phyloP scores from a whole-genome alignment of 768 basidiomycete genomes.

The Phylloporus arenicola region DNA sequence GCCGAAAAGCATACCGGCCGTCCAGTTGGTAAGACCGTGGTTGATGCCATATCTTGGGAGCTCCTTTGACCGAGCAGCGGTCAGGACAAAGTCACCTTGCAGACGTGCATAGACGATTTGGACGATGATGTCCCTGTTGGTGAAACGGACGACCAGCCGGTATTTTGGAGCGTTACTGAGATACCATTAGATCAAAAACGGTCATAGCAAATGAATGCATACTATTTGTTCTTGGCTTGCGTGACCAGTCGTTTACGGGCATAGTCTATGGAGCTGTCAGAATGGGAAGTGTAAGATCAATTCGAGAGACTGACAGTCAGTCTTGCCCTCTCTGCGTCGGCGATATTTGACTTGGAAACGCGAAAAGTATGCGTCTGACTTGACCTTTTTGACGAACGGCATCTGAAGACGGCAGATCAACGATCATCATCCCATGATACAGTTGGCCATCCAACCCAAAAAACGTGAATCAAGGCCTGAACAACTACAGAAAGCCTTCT shows the following conservation, averaged over 20 bases:
- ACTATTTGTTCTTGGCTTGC: slow-evolving; percentile 99
- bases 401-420: slow-evolving; percentile 40
- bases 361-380: slow-evolving; percentile 96
- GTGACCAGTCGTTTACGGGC: slow-evolving; percentile 95
- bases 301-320: slow-evolving; percentile 66
- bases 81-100: slow-evolving; percentile 93
- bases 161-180: slow-evolving; percentile 91
- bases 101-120: slow-evolving; percentile 96
- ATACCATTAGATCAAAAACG: slow-evolving; percentile 5
- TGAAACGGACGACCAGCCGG: slow-evolving; percentile 98
- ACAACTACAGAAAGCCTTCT: neutral
- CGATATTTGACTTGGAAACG: slow-evolving; percentile 99
- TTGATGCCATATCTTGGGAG: slow-evolving; percentile 95
- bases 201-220: slow-evolving; percentile 22
- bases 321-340: slow-evolving; percentile 96
- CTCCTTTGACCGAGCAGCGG: slow-evolving; percentile 83
- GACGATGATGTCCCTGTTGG: slow-evolving; percentile 92
- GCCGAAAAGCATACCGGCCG: slow-evolving; percentile 61
- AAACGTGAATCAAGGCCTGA: neutral
- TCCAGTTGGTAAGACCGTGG: slow-evolving; percentile 98
- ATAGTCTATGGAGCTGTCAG: slow-evolving; percentile 60
- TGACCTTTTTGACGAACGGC: slow-evolving; percentile 98
- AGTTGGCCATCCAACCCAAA: slow-evolving; percentile 29
- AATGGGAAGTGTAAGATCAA: neutral
- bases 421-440: slow-evolving; percentile 23